These are phyloP conservation scores for Paramecium sexaurelia DNA, from an alignment of 73 alveolate genomes.

Conservation along the genomic window DNA sequence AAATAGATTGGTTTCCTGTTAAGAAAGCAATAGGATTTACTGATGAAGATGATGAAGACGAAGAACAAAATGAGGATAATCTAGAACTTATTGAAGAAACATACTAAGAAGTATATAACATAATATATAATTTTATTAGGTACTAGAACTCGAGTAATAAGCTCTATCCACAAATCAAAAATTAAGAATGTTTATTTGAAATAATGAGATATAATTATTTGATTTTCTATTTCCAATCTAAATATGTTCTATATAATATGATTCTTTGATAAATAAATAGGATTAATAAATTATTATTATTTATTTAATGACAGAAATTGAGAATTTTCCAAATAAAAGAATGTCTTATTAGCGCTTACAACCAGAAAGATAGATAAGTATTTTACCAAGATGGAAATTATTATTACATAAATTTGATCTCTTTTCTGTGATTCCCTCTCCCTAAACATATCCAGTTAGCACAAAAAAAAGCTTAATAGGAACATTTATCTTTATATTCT, in stretches of 20 bases:
- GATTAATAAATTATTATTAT: neutral
- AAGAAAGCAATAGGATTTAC: conserved; percentile 5
- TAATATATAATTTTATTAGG: neutral
- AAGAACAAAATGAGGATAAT: conserved; percentile 17
- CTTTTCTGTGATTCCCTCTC: conserved; percentile 61
- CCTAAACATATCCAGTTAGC: conserved; percentile 63
- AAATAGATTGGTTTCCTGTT: conserved; percentile 52
- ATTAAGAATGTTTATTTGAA: neutral
- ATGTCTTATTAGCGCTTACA: neutral
- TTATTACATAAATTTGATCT: conserved; percentile 20
- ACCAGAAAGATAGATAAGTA: neutral
- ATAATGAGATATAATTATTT: neutral
- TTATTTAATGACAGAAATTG: neutral
- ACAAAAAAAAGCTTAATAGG: conserved; percentile 59
- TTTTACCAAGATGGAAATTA: neutral
- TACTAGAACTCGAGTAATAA: neutral
- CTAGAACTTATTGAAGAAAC: neutral
- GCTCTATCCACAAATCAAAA: neutral
- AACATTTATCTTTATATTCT: conserved; percentile 1
- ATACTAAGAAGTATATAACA: neutral
- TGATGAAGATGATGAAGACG: conserved; percentile 53
- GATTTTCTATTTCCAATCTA: neutral
- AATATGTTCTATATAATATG: neutral
- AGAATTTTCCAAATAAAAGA: neutral
- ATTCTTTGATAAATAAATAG: neutral